phyloP scores from a whole-genome alignment of 2,329 filamentous ascomycete genomes.

The Aspergillus thermomutatus region DNA sequence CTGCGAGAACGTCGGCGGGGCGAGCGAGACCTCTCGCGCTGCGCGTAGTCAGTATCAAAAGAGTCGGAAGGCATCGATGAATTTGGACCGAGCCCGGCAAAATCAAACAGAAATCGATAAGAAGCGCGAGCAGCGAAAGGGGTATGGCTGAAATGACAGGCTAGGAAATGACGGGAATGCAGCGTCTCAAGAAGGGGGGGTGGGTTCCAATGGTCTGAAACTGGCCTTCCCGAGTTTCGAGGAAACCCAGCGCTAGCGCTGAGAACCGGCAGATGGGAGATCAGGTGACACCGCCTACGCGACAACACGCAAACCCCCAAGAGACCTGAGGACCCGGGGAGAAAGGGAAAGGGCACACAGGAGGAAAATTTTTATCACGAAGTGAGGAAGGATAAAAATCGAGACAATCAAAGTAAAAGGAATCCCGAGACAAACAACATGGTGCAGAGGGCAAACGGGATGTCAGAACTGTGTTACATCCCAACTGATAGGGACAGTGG shows the following conservation, averaged over 20 bases:
- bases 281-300: not conserved
- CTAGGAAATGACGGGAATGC: not conserved
- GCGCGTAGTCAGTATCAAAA: conserved; percentile 37
- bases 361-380: not conserved
- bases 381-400: not conserved
- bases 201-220: not conserved
- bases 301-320: not conserved
- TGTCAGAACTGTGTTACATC: not conserved
- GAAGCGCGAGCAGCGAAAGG: not conserved
- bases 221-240: not conserved
- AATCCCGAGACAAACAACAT: not conserved
- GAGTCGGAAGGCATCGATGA: conserved; percentile 25
- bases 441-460: not conserved
- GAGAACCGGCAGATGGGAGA: not conserved
- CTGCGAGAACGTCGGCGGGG: conserved; percentile 73
- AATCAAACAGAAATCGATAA: conserved; percentile 3
- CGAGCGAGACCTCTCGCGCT: conserved; percentile 75
- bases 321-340: not conserved
- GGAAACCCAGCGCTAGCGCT: not conserved
- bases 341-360: not conserved
- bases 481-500: not conserved
- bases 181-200: not conserved
- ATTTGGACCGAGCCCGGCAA: not conserved
- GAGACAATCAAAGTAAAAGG: not conserved
- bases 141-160: not conserved